Base-by-base conservation (phyloP, 2,329 filamentous ascomycete species). In the Thielaviopsis ethacetica region DNA sequence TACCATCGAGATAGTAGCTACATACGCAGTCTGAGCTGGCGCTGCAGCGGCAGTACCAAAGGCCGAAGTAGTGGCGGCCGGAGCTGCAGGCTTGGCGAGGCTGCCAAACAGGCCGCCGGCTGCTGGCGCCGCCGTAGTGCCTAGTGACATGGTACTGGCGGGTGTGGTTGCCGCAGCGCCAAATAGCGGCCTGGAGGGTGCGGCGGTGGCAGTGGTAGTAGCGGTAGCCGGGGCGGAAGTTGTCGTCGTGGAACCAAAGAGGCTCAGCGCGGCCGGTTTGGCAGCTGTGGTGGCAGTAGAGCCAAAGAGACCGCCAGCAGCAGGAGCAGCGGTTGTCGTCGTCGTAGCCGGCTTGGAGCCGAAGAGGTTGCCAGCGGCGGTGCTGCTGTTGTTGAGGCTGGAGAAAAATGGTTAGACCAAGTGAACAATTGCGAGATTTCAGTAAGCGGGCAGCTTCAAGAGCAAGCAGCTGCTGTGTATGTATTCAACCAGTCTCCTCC, bases 301-400 rank as follows among this genome's bases (percentile, higher is more conserved):
- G 50, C 65, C 67, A 60, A 68, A 68, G 5, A 69, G 60, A 21
- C 66, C 64, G 12, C 63, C 63, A 47, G 63, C 61, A 53, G 62
- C 53, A 19, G 62, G 27, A 27, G 57, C 53, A 50, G 58, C 41
- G 41, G 55, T 38, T 50, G 21, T n/a, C 34, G 59, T 53, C n/a
- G 50, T 17, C 30, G 54, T 19, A 10, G 66, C 58, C 64, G 58
- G 41, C 27, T 53, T 50, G 21, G 47, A 12, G 13, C 59, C 59
- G 24, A 61, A 61, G 3, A 61, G 53, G 41, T 55, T 50, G 13
- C 58, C 59, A 19, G 59, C 53, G 27, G 34, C 57, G 41, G 54
- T n/a, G 19, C 44, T 49, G 44, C 21, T 49, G 44, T 49, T 49
- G n/a, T 49, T 49, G 44, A 49, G 44, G 44, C 44, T 49, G 44